These are phyloP conservation scores for Sisymbrium altissimum DNA, from an alignment of 345 rosid species.

Conservation along the genomic window DNA sequence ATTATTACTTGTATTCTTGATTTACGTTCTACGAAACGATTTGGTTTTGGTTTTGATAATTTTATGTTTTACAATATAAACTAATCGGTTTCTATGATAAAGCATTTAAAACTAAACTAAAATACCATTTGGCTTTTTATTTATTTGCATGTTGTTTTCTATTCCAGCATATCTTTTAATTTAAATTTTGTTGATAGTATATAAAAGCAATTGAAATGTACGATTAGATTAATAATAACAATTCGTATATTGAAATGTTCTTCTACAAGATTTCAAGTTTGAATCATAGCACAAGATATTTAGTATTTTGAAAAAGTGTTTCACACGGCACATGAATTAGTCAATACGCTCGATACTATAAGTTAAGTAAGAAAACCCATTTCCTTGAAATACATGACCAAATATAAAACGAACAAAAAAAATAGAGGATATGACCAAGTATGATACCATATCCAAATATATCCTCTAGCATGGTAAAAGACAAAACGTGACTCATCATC, in stretches of 20 bases:
- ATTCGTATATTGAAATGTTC: background rate
- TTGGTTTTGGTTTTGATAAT: too few species aligned
- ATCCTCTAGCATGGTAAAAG: background rate
- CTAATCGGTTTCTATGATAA: too few species aligned
- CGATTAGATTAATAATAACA: background rate
- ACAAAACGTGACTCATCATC: background rate
- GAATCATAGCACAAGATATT: background rate
- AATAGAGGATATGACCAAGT: too few species aligned
- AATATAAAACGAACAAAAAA: background rate
- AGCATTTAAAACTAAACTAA: too few species aligned
- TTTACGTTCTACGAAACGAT: too few species aligned
- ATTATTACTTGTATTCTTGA: too few species aligned
- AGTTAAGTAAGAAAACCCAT: background rate
- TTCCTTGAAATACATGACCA: background rate
- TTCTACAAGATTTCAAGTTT: background rate
- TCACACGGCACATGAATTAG: background rate
- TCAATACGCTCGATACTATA: background rate
- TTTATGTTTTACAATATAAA: too few species aligned
- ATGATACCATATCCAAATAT: background rate
- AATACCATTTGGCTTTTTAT: too few species aligned
- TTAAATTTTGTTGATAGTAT: too few species aligned
- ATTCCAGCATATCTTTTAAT: too few species aligned
- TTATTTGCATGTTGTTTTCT: too few species aligned
- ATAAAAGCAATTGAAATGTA: too few species aligned
- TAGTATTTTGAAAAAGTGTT: background rate